Evolutionary conservation across 345 rosid species (phyloP).

Genomic region (Linum trigynum): DNA sequence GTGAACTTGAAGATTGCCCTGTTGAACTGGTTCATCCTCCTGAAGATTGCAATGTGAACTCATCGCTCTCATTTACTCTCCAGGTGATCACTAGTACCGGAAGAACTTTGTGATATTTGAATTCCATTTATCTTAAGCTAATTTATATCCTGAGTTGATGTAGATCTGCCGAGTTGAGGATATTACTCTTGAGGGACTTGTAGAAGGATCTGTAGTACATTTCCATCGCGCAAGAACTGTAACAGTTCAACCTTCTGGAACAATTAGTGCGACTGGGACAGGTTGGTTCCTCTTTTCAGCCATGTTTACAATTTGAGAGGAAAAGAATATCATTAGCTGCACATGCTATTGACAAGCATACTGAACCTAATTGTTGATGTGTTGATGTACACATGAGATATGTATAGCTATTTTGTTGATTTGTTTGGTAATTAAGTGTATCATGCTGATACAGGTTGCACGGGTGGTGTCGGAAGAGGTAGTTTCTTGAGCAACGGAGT

Average conservation of each 20-base stretch:
- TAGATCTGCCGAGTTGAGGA: slow-evolving; percentile 98
- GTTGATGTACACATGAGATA: neutral
- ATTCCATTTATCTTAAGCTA: slow-evolving; percentile 14
- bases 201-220: slow-evolving; percentile 92
- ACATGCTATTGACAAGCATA: neutral
- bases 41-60: slow-evolving; percentile 98
- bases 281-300: slow-evolving; percentile 36
- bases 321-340: neutral
- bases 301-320: neutral
- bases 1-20: slow-evolving; percentile 76
- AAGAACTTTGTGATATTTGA: slow-evolving; percentile 12
- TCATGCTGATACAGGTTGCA: slow-evolving; percentile 61
- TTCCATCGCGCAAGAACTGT: slow-evolving; percentile 88
- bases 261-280: slow-evolving; percentile 71
- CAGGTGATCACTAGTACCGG: slow-evolving; percentile 47
- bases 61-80: slow-evolving; percentile 89
- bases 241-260: slow-evolving; percentile 63
- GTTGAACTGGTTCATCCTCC: slow-evolving; percentile 81
- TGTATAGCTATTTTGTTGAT: slow-evolving; percentile 13
- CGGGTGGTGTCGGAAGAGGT: slow-evolving; percentile 87
- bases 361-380: neutral
- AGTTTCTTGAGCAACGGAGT: slow-evolving; percentile 51
- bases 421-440: slow-evolving; percentile 1
- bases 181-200: slow-evolving; percentile 69
- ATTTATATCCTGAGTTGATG: slow-evolving; percentile 17